A percentile compares a stretch with the other conserved stretches of the same genome.
These are phyloP conservation scores for Diplocarpon rosae DNA, from an alignment of 2,329 filamentous ascomycete genomes.

Conservation along the genomic window DNA sequence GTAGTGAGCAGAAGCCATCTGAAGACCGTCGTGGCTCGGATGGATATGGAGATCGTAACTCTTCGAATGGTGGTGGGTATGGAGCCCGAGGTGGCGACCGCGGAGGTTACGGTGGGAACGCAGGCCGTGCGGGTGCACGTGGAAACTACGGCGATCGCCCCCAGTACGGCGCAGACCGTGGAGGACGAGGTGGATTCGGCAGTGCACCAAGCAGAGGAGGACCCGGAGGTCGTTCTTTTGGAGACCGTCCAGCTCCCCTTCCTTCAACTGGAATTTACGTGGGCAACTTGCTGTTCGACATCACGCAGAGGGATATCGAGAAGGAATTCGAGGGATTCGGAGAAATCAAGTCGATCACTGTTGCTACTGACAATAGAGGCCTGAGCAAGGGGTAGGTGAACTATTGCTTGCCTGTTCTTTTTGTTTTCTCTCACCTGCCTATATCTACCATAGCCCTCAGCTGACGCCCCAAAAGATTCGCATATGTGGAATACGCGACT, in stretches of 20 bases:
- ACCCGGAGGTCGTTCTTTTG: background rate
- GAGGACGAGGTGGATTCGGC: constrained; percentile 1
- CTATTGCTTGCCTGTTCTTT: no score
- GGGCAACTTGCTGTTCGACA: constrained; percentile 61
- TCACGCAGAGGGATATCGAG: constrained; percentile 47
- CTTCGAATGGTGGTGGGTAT: no score
- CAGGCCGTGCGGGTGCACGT: no score
- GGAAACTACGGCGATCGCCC: constrained; percentile 2
- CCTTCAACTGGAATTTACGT: constrained; percentile 39
- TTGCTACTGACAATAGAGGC: constrained; percentile 51
- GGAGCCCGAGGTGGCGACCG: no score
- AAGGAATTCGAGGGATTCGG: constrained; percentile 48
- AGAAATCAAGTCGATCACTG: constrained; percentile 37
- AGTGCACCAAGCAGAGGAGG: background rate
- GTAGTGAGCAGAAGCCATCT: constrained; percentile 3
- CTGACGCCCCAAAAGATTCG: constrained; percentile 40
- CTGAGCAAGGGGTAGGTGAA: constrained; percentile 65
- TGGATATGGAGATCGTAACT: background rate
- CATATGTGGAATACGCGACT: constrained; percentile 49
- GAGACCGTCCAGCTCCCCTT: background rate
- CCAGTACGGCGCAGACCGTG: no score
- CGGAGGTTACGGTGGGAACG: no score
- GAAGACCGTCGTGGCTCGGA: background rate
- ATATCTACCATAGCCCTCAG: no score
- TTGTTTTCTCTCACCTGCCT: no score